Conservation (phyloP, 1,284 basidiomycete genomes). For the Peniophora sp. region DNA sequence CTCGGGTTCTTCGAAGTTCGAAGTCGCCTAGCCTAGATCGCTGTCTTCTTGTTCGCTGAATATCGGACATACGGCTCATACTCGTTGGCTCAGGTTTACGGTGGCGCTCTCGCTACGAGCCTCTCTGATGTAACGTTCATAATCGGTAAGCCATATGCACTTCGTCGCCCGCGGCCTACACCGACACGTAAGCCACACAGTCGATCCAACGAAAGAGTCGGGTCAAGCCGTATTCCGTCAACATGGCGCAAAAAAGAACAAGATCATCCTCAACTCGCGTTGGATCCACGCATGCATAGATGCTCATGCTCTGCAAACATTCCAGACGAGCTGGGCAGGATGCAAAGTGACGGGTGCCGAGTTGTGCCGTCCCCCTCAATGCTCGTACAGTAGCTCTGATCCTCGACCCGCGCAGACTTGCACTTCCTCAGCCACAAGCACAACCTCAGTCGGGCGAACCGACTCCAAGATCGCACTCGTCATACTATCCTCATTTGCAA, state of each 20-base stretch:
- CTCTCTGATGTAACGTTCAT: constrained; percentile 73
- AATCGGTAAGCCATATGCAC: constrained; percentile 43
- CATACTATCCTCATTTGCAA: too few species aligned
- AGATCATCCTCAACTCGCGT: constrained; percentile 59
- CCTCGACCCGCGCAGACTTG: constrained; percentile 2
- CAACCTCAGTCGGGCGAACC: too few species aligned
- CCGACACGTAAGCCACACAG: constrained; percentile 26
- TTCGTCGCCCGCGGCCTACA: constrained; percentile 2
- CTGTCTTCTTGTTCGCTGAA: too few species aligned
- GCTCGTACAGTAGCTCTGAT: neutral
- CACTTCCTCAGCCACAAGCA: neutral
- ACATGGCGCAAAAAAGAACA: constrained; percentile 68
- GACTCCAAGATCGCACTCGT: too few species aligned
- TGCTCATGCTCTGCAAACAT: constrained; percentile 58
- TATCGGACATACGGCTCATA: too few species aligned
- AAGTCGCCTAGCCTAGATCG: too few species aligned
- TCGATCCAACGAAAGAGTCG: constrained; percentile 68
- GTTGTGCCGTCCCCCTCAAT: constrained; percentile 30
- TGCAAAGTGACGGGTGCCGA: constrained; percentile 74
- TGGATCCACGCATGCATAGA: constrained; percentile 74
- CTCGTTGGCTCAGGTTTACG: constrained; percentile 29
- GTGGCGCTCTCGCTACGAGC: constrained; percentile 59
- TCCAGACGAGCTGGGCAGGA: constrained; percentile 64
- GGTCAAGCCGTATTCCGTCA: constrained; percentile 73
- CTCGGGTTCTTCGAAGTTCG: neutral